phyloP scores from a whole-genome alignment of 2,329 filamentous ascomycete genomes.

The Mariannaea elegans region DNA sequence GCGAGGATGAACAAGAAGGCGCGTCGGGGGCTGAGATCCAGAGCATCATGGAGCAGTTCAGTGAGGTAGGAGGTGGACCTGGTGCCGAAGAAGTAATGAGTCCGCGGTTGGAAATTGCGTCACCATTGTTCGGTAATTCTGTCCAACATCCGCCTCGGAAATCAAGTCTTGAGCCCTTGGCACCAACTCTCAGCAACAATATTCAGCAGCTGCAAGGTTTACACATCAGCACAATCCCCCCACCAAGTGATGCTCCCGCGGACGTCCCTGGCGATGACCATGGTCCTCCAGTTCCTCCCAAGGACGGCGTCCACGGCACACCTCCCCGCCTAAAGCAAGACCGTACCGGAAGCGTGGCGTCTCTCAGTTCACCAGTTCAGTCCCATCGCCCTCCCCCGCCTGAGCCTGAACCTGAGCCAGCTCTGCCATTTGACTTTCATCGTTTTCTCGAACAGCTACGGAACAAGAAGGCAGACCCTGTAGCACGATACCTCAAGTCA shows the following conservation, averaged over 20 bases:
- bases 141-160: conserved; percentile 80
- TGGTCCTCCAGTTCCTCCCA: conserved; percentile 67
- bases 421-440: conserved; percentile 95
- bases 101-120: conserved; percentile 82
- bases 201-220: conserved; percentile 58
- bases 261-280: conserved; percentile 54
- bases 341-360: conserved; percentile 41
- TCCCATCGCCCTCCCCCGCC: conserved; percentile 74
- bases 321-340: conserved; percentile 51
- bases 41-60: conserved; percentile 97
- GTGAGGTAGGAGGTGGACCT: conserved; percentile 75
- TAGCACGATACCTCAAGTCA: conserved; percentile 93
- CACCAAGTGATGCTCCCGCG: conserved; percentile 48
- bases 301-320: conserved; percentile 60
- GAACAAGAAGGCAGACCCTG: conserved; percentile 96
- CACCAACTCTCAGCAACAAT: conserved; percentile 58
- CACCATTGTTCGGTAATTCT: conserved; percentile 75
- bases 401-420: conserved; percentile 80
- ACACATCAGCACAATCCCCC: conserved; percentile 51
- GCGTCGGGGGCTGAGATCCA: conserved; percentile 88
- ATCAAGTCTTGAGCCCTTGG: conserved; percentile 83
- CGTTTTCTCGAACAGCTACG: conserved; percentile 94
- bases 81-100: conserved; percentile 91
- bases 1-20: conserved; percentile 72
- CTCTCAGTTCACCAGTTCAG: conserved; percentile 59